Evolutionary conservation across 306 rosid genomes (phyloP), one percentile per base, ranked within the genome.

Genomic region (Prunus campanulata): DNA sequence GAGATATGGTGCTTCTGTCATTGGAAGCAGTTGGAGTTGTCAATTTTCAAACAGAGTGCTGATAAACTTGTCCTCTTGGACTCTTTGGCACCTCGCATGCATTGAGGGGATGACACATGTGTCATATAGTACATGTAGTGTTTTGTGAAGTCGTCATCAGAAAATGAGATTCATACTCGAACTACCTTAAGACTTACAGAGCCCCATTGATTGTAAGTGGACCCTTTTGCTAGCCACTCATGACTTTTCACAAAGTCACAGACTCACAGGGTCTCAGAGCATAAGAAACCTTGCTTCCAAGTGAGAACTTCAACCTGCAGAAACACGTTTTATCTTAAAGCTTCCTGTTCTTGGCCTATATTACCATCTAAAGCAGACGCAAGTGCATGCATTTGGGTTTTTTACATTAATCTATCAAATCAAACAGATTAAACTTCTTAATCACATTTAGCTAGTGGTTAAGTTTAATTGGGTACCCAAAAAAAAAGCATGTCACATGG

Each of bases 201-300:
- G 72, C 70, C 35, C 39, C 56, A 44, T 44, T 32, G 22, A 76
- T 54, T 46, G 35, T 47, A 16, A 24, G 57, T 46, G 68, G 68
- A 67, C 74, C 74, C 68, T 46, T 59, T 51, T 60, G 51, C 52
- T 16, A 35, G 42, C 78, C 50, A 47, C 29, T 2, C 35, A 68
- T 14, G 46, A 66, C 70, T 46, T 46, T 68, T 48, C 47, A 27
- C 67, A 66, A 25, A 48, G 24, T 49, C 63, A 49, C 49, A 30
- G 25, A 67, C 47, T 51, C 19, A 11, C 35, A 60, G 32, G 16
- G 79, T 24, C 52, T 64, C 22, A 29, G 72, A 65, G 61, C 49
- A 75, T 32, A 60, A 60, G 84, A 69, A 80, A 71, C 78, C 66
- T 83, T 83, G 68, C 81, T 79, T 83, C 56, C 72, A 64, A 79